Conservation (phyloP, 441 rosid genomes). For the Dalechampia spathulata region DNA sequence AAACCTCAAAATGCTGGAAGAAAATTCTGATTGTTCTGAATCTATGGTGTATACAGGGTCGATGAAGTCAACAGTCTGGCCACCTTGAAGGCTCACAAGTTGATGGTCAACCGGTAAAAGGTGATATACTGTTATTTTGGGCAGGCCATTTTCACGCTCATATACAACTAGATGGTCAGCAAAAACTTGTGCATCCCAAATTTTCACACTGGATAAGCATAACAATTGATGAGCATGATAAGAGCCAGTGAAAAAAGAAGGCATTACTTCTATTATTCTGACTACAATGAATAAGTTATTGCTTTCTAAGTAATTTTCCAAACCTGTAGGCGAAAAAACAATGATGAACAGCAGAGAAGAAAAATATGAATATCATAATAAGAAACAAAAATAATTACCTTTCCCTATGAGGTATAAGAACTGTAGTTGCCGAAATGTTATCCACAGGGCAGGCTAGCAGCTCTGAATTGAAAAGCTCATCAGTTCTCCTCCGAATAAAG, state of each 20-base stretch:
- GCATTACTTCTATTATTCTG: background rate
- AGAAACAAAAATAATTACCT: constrained; percentile 34
- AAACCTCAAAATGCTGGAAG: constrained; percentile 65
- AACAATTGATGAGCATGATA: constrained; percentile 2
- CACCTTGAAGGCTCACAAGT: constrained; percentile 48
- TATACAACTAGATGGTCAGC: constrained; percentile 61
- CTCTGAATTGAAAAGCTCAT: constrained; percentile 73
- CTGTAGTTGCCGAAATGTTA: constrained; percentile 44
- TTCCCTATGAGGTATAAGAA: constrained; percentile 74
- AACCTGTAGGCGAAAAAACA: too few species aligned
- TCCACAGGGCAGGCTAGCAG: constrained; percentile 59
- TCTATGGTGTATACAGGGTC: constrained; percentile 66
- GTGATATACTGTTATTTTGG: constrained; percentile 45
- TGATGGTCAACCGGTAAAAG: constrained; percentile 70
- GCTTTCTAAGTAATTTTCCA: too few species aligned
- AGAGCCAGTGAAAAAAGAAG: background rate
- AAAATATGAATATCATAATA: constrained; percentile 1
- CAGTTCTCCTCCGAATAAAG: constrained; percentile 61
- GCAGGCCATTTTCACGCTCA: constrained; percentile 75
- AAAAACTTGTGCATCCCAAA: constrained; percentile 67
- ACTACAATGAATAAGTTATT: too few species aligned
- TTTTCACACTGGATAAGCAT: constrained; percentile 49
- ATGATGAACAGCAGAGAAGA: background rate
- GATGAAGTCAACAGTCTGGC: constrained; percentile 56
- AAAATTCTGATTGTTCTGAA: constrained; percentile 44